Conservation (phyloP, 2,329 filamentous ascomycete species). For the Simplicillium sp. region DNA sequence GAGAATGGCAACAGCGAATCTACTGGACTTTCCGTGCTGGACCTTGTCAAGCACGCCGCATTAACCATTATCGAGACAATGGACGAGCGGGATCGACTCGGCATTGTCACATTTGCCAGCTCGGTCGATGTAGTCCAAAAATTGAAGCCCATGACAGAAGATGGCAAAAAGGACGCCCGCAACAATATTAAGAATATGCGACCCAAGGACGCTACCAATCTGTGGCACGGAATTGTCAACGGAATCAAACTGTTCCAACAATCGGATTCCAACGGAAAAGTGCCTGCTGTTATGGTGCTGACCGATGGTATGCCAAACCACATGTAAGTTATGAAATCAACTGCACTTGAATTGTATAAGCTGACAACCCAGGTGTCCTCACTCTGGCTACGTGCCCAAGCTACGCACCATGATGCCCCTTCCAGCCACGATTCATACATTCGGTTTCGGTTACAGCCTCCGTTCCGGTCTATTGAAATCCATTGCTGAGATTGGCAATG, state of each 20-base stretch:
- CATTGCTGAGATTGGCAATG: constrained; percentile 46
- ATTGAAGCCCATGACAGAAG: constrained; percentile 35
- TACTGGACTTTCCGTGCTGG: constrained; percentile 44
- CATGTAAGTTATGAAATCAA: constrained; percentile 23
- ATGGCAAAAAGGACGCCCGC: constrained; percentile 33
- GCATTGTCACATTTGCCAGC: constrained; percentile 45
- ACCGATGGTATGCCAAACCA: constrained; percentile 47
- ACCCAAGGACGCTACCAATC: constrained; percentile 34
- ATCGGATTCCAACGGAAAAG: constrained; percentile 19
- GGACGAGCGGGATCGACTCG: constrained; percentile 42
- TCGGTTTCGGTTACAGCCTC: constrained; percentile 25
- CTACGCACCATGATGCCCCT: constrained; percentile 30
- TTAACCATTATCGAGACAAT: constrained; percentile 48
- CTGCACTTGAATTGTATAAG: neutral
- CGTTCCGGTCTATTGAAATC: constrained; percentile 44
- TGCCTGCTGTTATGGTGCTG: constrained; percentile 42
- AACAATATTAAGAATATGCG: constrained; percentile 32
- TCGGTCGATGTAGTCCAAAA: constrained; percentile 31
- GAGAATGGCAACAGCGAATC: constrained; percentile 31
- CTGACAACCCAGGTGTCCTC: constrained; percentile 27
- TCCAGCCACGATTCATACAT: constrained; percentile 30
- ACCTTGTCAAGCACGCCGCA: constrained; percentile 51
- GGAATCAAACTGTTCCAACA: constrained; percentile 38
- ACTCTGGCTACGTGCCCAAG: constrained; percentile 44
- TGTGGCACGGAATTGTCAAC: constrained; percentile 47